Base-by-base conservation (phyloP, 805 yeast species). In the Candida maris region DNA sequence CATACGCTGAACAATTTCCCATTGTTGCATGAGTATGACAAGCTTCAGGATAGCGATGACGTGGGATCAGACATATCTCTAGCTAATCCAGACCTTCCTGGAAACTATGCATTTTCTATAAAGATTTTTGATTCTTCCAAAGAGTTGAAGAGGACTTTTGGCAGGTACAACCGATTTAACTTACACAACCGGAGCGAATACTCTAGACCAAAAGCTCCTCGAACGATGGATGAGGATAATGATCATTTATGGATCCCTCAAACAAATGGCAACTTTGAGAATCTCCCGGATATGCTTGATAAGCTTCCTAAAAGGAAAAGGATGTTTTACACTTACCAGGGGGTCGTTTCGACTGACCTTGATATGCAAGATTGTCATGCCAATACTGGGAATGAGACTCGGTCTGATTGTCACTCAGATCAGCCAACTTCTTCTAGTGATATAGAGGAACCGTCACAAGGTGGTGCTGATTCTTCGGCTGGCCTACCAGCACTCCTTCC, bases 71-170 rank as follows among this genome's bases (percentile, higher is more conserved):
- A 68, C 44, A 56, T 72, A 3, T 75, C 81, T 0, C 46, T 73
- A 17, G 79, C 81, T 1, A 68, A 71, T 41, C 79, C 81, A 0
- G 67, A 67, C 33, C 54, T 72, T 5, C 64, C 73, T 15, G 77
- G 73, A 3, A 67, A 70, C 32, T 64, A 62, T 48, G 78, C 71
- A 0, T 77, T 77, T 45, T 59, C 61, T 5, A 61, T 77, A 19
- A 74, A 70, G 44, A 25, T 64, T 15, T 61, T 59, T 46, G 68
- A 64, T 35, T 56, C 59, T 4, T 42, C 58, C n/a, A 40, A 40
- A 29, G 62, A 54, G 28, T 21, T 38, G 10, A 53, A 21, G 18
- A 28, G 38, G 38, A 48, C 48, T 37, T 41, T 38, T 28, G 38
- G 32, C 4, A 38, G 39, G 23, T 46, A 35, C 23, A 37, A 38